These are phyloP conservation scores for Sclerotinia sclerotiorum DNA, from an alignment of 2,329 filamentous ascomycete genomes.

Conservation along the genomic window DNA sequence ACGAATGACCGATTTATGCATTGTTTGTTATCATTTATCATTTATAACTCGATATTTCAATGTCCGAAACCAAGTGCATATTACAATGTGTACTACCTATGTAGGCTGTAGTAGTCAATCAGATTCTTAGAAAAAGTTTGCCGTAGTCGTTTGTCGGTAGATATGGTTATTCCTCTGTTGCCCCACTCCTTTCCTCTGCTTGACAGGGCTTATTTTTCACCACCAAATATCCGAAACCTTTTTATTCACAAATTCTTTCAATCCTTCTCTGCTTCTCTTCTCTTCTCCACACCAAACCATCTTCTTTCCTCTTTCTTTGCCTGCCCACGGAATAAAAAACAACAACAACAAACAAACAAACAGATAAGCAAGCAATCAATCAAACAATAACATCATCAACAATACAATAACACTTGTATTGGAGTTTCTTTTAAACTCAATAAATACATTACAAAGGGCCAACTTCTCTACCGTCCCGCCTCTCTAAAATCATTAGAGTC, in stretches of 20 bases:
- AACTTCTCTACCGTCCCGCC: not conserved
- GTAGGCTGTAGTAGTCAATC: no score
- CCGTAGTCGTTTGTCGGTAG: not conserved
- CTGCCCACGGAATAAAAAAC: not conserved
- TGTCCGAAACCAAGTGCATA: no score
- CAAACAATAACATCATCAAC: slow-evolving; percentile 5
- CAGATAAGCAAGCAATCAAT: not conserved
- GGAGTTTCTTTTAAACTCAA: not conserved
- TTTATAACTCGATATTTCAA: no score
- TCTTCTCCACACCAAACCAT: not conserved
- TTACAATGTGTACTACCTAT: no score
- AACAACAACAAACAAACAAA: not conserved
- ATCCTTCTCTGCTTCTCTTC: not conserved
- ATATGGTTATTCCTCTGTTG: not conserved
- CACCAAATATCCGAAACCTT: slow-evolving; percentile 11
- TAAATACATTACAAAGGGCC: not conserved
- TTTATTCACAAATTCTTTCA: slow-evolving; percentile 18
- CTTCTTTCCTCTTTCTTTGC: slow-evolving; percentile 20
- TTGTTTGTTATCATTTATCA: no score
- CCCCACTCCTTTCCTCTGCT: not conserved
- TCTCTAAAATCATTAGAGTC: not conserved
- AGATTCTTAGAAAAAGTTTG: not conserved
- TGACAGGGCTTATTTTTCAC: slow-evolving; percentile 9
- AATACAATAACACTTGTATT: slow-evolving; percentile 8
- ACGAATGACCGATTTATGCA: no score